Conservation (phyloP, 495 filamentous ascomycete species). For the Podospora australis region DNA sequence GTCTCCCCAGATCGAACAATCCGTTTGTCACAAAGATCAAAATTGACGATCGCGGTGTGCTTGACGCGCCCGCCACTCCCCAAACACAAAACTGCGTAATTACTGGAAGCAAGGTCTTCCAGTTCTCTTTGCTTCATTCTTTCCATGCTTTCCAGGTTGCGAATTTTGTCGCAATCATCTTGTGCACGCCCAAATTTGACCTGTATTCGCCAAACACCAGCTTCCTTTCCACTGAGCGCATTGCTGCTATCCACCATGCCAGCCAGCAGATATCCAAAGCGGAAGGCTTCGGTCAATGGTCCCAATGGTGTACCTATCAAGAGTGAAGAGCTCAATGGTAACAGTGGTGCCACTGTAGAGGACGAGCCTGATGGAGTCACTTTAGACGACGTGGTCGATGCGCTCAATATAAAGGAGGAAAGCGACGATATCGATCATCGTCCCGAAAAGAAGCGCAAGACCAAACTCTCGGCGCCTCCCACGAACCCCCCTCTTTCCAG, state of each 20-base stretch:
- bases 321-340: neutral
- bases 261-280: constrained; percentile 15
- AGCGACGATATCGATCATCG: neutral
- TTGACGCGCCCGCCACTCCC: neutral
- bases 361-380: no score
- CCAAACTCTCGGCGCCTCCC: constrained; percentile 1
- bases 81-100: neutral
- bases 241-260: constrained; percentile 11
- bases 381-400: no score
- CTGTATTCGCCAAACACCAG: neutral
- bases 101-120: neutral
- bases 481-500: neutral
- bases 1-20: constrained; percentile 21
- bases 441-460: constrained; percentile 12
- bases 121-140: constrained; percentile 2
- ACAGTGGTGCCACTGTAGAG: constrained; percentile 13
- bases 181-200: neutral
- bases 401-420: no score
- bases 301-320: neutral
- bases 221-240: neutral
- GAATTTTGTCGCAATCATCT: neutral
- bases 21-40: neutral
- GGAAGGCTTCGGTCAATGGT: constrained; percentile 10
- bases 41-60: constrained; percentile 7
- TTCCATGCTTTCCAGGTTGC: constrained; percentile 2